Base-by-base conservation (phyloP, 257 asterid species). In the Solanum medicagineum region DNA sequence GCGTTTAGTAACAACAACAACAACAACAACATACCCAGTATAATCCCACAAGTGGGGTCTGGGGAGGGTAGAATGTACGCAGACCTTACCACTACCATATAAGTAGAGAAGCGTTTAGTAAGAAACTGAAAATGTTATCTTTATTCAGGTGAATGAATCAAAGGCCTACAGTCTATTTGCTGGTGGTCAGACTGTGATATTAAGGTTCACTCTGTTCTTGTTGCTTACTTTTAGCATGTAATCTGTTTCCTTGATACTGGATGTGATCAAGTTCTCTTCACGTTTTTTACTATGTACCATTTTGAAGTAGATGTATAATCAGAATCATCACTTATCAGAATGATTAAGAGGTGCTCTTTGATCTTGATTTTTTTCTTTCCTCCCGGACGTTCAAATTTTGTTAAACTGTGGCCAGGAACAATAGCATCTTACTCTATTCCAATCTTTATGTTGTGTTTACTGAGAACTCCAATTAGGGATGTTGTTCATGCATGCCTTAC, bases 121-220 rank as follows among this genome's bases (percentile, higher is more conserved):
- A 66, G 81, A 83, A 66, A 84, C 45, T 10, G 83, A 53, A 53
- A 51, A 32, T 77, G 83, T 53, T 51, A 44, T 51, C 57, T 55
- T 60, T 59, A 84, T 88, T 59, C 92, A 95, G 99, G 97, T 95
- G 87, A 95, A 95, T 90, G 93, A 90, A 84, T 89, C 97, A 87
- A 94, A 88, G 91, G 97, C 90, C 66, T 53, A 79, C 89, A 88
- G 86, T 90, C 91, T 96, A 82, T 88, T 92, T 71, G 80, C 90
- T 84, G 92, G 96, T 42, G 92, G 90, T 86, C 95, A 89, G 91
- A 90, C 87, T 84, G 87, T 96, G 73, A 96, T 85, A 88, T 77
- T 96, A 86, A 96, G 99, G 99, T 94, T 82, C 49, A 54, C 49
- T 85, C 57, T 53, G 71, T 84, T n/a, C 77, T 80, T 44, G 62